phyloP scores from a whole-genome alignment of 805 yeast genomes.

The Zygosaccharomyces gambellarensis region DNA sequence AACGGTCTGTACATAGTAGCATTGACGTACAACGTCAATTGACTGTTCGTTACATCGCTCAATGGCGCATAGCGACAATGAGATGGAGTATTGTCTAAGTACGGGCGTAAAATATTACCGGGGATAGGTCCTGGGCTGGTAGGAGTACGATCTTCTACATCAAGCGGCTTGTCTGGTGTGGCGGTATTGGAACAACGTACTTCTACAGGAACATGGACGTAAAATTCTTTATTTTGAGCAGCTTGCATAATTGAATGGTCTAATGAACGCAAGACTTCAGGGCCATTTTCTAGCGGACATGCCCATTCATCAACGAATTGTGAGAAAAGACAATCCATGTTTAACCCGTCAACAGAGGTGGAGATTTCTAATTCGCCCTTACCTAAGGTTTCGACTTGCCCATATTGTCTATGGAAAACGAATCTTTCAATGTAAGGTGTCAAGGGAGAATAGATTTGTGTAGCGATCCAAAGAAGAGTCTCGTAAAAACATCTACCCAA shows the following conservation, averaged over 20 bases:
- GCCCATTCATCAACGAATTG: slow-evolving; percentile 98
- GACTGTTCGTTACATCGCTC: slow-evolving; percentile 53
- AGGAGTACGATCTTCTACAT: slow-evolving; percentile 46
- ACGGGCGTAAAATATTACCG: slow-evolving; percentile 81
- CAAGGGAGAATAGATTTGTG: slow-evolving; percentile 61
- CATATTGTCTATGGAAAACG: slow-evolving; percentile 81
- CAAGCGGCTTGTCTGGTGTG: slow-evolving; percentile 38
- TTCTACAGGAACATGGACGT: slow-evolving; percentile 93
- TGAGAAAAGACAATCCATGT: slow-evolving; percentile 91
- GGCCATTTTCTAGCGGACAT: slow-evolving; percentile 78
- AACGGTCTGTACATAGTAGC: slow-evolving; percentile 98
- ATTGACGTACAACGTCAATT: slow-evolving; percentile 79
- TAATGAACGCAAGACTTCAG: slow-evolving; percentile 61
- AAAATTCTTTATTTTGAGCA: slow-evolving; percentile 55
- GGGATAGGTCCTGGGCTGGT: slow-evolving; percentile 71
- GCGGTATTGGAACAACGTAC: slow-evolving; percentile 89
- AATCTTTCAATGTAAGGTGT: slow-evolving; percentile 84
- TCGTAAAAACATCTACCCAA: slow-evolving; percentile 79
- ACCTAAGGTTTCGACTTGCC: slow-evolving; percentile 60
- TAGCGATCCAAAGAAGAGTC: slow-evolving; percentile 71
- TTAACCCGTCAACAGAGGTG: slow-evolving; percentile 78
- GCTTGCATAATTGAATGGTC: slow-evolving; percentile 59
- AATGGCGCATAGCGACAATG: slow-evolving; percentile 48
- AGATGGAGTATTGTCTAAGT: slow-evolving; percentile 72
- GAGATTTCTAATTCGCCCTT: slow-evolving; percentile 65